Percentiles rank a stretch among this genome's conserved stretches.
phyloP scores from a whole-genome alignment of 345 rosid genomes.

The Citrus mangshanensis region DNA sequence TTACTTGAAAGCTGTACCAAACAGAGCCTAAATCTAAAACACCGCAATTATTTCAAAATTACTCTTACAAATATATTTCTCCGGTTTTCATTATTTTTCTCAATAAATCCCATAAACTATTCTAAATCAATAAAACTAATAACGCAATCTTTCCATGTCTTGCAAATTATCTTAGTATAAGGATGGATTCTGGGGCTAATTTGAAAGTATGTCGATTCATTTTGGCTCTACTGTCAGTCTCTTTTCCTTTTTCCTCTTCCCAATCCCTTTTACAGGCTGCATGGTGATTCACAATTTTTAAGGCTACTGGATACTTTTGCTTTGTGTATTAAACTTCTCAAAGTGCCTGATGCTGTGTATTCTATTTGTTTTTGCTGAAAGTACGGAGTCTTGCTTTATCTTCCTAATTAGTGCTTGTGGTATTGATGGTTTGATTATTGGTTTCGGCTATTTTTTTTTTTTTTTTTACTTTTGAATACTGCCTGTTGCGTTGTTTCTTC shows the following conservation, averaged over 20 bases:
- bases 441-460: background rate
- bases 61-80: too few species aligned
- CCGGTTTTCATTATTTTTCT: too few species aligned
- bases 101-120: too few species aligned
- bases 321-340: background rate
- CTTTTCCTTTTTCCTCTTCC: background rate
- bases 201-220: background rate
- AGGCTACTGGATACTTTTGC: background rate
- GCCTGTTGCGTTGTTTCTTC: too few species aligned
- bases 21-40: too few species aligned
- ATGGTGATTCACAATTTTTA: background rate
- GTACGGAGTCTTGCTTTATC: background rate
- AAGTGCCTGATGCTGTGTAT: background rate
- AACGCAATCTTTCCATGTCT: too few species aligned
- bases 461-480: background rate
- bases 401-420: background rate
- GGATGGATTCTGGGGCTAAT: too few species aligned
- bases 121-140: too few species aligned
- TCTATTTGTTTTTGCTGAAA: background rate
- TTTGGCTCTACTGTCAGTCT: background rate
- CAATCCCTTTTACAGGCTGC: background rate
- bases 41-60: too few species aligned
- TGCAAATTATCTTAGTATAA: too few species aligned
- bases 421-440: background rate
- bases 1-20: accelerated